Evolutionary conservation across 495 filamentous ascomycete species (phyloP).

Genomic region (Terfezia boudieri): DNA sequence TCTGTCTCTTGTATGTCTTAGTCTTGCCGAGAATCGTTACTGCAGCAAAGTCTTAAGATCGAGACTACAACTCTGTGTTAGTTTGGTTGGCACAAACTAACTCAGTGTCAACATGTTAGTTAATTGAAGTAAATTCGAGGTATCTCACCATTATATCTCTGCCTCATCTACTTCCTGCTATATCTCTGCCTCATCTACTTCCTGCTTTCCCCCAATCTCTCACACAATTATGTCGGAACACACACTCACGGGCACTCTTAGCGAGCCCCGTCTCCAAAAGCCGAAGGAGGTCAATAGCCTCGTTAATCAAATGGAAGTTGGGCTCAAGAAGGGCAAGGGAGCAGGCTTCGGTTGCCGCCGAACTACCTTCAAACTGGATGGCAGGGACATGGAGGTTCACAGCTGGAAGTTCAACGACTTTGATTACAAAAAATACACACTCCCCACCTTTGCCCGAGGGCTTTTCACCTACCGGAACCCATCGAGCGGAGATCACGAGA

Average conservation of each 20-base stretch:
- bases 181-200: no score
- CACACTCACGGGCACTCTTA: background rate
- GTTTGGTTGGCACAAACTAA: no score
- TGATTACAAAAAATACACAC: constrained; percentile 69
- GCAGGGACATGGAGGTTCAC: constrained; percentile 43
- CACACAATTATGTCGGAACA: no score
- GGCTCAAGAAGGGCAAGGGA: constrained; percentile 25
- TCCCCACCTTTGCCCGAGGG: constrained; percentile 80
- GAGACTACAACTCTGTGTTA: no score
- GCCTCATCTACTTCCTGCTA: no score
- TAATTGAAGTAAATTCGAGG: no score
- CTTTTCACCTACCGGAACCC: constrained; percentile 55
- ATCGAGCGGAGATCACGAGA: constrained; percentile 42
- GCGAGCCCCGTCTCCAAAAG: constrained; percentile 23
- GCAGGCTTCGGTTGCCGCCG: constrained; percentile 46
- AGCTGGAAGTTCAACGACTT: constrained; percentile 87
- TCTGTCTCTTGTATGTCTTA: no score
- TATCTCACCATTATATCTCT: no score
- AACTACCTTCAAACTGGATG: constrained; percentile 40
- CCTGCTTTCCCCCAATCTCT: no score
- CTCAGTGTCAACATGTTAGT: no score
- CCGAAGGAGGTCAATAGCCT: constrained; percentile 28
- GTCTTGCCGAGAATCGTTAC: no score
- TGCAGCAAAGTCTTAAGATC: no score
- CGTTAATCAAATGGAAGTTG: constrained; percentile 25